phyloP scores from a whole-genome alignment of 495 filamentous ascomycete species.

The Xanthoparmelia taractica region DNA sequence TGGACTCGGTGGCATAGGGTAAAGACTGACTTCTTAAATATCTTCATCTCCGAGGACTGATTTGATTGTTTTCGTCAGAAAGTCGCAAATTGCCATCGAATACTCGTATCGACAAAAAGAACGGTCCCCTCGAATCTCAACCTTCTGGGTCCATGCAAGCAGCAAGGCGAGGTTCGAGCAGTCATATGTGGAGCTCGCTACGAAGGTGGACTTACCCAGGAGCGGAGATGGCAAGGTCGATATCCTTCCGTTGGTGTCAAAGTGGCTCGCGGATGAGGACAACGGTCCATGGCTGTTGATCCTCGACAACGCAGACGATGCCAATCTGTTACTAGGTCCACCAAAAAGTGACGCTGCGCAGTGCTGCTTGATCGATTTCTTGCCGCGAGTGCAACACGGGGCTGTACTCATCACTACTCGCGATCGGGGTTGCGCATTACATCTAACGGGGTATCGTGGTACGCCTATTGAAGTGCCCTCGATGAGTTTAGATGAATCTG shows the following conservation, averaged over 20 bases:
- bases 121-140: conserved; percentile 25
- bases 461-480: conserved; percentile 13
- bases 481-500: conserved; percentile 1
- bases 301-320: conserved; percentile 48
- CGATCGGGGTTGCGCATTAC: conserved; percentile 16
- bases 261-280: conserved; percentile 31
- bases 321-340: conserved; percentile 25
- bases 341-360: background rate
- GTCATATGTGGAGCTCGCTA: conserved; percentile 35
- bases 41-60: background rate
- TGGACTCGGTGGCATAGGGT: conserved; percentile 45
- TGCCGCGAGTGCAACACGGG: conserved; percentile 27
- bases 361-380: conserved; percentile 20
- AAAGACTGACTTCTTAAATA: background rate
- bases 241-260: conserved; percentile 31
- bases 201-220: conserved; percentile 29
- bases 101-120: conserved; percentile 30
- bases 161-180: conserved; percentile 33
- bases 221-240: conserved; percentile 32
- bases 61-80: conserved; percentile 19
- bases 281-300: conserved; percentile 43
- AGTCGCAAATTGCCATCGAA: conserved; percentile 37
- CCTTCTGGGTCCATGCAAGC: conserved; percentile 40
- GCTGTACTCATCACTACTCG: conserved; percentile 30
- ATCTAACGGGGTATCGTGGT: conserved; percentile 9